A percentile compares a stretch with the other conserved stretches of the same genome.
These are phyloP conservation scores for Toxoplasma gondii DNA, from an alignment of 169 alveolate species.

Conservation along the genomic window DNA sequence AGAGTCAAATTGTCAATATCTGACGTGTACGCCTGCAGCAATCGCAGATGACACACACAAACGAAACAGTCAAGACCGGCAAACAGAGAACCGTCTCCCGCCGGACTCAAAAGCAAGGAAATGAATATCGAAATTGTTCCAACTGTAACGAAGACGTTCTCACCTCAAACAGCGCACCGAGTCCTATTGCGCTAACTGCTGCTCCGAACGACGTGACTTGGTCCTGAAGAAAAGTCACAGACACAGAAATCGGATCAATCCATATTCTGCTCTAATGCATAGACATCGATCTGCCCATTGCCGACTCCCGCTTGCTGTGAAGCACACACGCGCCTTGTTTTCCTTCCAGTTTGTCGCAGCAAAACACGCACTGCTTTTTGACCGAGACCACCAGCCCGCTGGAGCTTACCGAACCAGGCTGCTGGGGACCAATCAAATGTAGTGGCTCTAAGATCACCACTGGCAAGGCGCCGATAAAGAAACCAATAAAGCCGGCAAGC, in stretches of 20 bases:
- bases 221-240: no score
- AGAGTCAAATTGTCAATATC: constrained; percentile 20
- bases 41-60: background rate
- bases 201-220: background rate
- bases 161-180: constrained; percentile 17
- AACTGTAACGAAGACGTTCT: background rate
- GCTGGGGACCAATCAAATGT: background rate
- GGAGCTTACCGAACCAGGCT: background rate
- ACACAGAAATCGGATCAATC: no score
- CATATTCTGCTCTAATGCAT: no score
- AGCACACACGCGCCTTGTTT: no score
- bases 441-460: background rate
- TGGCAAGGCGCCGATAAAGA: background rate
- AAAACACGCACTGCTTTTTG: no score
- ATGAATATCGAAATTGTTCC: background rate
- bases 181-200: background rate
- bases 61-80: background rate
- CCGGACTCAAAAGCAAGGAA: background rate
- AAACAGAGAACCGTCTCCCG: background rate
- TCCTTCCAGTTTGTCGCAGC: no score
- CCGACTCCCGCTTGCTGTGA: no score
- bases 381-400: no score
- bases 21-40: constrained; percentile 12
- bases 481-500: background rate
- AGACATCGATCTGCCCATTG: no score